Base-by-base conservation (phyloP, 2,329 filamentous ascomycete species). In the Arthrobotrys sinensis region DNA sequence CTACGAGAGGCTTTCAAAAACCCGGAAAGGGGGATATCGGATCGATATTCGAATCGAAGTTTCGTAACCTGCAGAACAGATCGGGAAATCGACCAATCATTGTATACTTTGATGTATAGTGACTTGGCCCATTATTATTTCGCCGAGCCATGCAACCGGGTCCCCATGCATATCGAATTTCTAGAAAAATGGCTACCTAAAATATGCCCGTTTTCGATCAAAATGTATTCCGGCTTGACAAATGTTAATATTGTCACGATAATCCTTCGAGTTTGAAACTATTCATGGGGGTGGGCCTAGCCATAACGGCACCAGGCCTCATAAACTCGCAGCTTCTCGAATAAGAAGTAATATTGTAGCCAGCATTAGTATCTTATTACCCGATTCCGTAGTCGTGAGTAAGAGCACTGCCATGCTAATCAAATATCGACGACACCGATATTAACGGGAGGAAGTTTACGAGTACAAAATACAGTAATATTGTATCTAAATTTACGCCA, bases 391-490 rank as follows among this genome's bases (percentile, higher is more conserved):
- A 38, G 36, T 60, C 12, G 55, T 1, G 36, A 12, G 55, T 28
- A 43, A 43, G 55, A 60, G 19, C 55, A 60, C 55, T n/a, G 55
- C 55, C 55, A 43, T 43, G 36, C 43, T 60, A 60, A 60, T 60
- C 55, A 60, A 60, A 60, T 60, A 28, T 60, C 12, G 10, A 60
- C 34, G 36, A 43, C 55, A 32, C 2, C n/a, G 4, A 43, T 43
- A 60, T 38, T 36, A 36, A 43, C 43, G 16, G 28, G 24, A 60
- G 55, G 36, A 43, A 43, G 34, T 24, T 36, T 43, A 43, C 21
- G 34, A 21, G 19, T 24, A 12, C 14, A 57, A 24, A 16, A 43
- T 60, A 60, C 11, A 40, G 55, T 60, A 60, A 60, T 60, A 60
- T 43, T 24, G 36, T 40, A 43, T 19, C 55, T 60, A 60, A 43